A percentile compares a stretch with the other conserved stretches of the same genome.
Conservation (phyloP, 768 basidiomycete species). For the Boletellus ananas region DNA sequence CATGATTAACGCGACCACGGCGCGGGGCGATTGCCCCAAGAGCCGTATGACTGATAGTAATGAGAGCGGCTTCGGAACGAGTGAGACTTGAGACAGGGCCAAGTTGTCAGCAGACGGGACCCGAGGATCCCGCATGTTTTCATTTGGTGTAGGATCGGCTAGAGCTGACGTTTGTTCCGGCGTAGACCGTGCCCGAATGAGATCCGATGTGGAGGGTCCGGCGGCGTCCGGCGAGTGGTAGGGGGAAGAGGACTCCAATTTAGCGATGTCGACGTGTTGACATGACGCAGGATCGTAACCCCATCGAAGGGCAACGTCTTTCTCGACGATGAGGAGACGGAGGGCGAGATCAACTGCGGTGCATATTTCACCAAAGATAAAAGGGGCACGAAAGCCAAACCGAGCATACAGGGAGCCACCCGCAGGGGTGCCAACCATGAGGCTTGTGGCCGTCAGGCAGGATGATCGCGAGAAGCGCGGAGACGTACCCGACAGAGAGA, state of each 20-base stretch:
- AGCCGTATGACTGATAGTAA: slow-evolving; percentile 39
- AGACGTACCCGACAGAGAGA: slow-evolving; percentile 47
- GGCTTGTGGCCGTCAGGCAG: slow-evolving; percentile 28
- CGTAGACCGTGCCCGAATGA: background rate
- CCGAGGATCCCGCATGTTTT: background rate
- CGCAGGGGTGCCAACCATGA: slow-evolving; percentile 54
- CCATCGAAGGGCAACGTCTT: slow-evolving; percentile 47
- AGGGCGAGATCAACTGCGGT: slow-evolving; percentile 49
- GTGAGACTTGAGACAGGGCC: slow-evolving; percentile 5
- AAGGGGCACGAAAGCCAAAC: slow-evolving; percentile 60
- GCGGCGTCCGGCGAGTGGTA: background rate
- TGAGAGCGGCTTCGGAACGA: slow-evolving; percentile 31
- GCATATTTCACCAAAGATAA: slow-evolving; percentile 48
- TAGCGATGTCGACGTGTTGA: background rate
- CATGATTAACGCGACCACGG: slow-evolving; percentile 42
- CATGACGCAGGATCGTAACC: slow-evolving; percentile 39
- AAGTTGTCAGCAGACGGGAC: background rate
- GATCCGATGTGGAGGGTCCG: background rate
- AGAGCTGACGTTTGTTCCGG: background rate
- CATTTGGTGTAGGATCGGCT: background rate
- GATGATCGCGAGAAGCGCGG: background rate
- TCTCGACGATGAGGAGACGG: slow-evolving; percentile 55
- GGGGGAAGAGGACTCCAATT: slow-evolving; percentile 7
- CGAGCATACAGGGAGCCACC: slow-evolving; percentile 51
- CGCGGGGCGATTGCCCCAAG: slow-evolving; percentile 46